Evolutionary conservation across 768 basidiomycete species (phyloP).

Genomic region (Mrakia hoshinonis): DNA sequence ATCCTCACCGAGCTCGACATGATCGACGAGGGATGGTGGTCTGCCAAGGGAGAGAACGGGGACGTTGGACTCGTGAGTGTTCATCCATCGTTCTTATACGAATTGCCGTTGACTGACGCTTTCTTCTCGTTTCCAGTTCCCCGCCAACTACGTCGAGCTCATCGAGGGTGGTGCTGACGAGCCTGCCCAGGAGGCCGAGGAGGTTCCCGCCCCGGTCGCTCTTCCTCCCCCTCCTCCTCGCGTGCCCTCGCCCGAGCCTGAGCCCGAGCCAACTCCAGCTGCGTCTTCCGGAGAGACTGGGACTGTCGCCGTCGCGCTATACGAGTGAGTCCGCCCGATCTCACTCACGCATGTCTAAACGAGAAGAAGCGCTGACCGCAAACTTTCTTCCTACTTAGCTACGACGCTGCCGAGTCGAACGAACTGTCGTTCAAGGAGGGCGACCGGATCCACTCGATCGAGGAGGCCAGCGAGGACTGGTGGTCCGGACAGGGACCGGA

Average conservation of each 20-base stretch:
- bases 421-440: constrained; percentile 79
- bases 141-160: constrained; percentile 81
- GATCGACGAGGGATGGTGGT: constrained; percentile 84
- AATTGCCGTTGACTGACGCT: not conserved
- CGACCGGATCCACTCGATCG: constrained; percentile 67
- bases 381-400: constrained; percentile 45
- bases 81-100: not conserved
- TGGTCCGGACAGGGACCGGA: constrained; percentile 55
- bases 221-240: constrained; percentile 48
- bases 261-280: constrained; percentile 46
- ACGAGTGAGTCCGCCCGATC: constrained; percentile 51
- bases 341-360: constrained; percentile 11
- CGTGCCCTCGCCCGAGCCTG: constrained; percentile 32
- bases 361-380: constrained; percentile 22
- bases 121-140: not conserved
- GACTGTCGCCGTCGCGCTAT: constrained; percentile 55
- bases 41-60: constrained; percentile 60
- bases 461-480: constrained; percentile 76
- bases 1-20: constrained; percentile 66
- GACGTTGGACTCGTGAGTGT: constrained; percentile 57
- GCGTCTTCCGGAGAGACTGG: constrained; percentile 51
- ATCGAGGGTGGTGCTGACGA: constrained; percentile 44
- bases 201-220: constrained; percentile 48
- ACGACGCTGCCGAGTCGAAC: constrained; percentile 84
- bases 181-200: no score